Evolutionary conservation across 371 early-diverging fungal genomes (phyloP), one percentile per base, ranked within the genome.

Genomic region (Massospora cicadina): DNA sequence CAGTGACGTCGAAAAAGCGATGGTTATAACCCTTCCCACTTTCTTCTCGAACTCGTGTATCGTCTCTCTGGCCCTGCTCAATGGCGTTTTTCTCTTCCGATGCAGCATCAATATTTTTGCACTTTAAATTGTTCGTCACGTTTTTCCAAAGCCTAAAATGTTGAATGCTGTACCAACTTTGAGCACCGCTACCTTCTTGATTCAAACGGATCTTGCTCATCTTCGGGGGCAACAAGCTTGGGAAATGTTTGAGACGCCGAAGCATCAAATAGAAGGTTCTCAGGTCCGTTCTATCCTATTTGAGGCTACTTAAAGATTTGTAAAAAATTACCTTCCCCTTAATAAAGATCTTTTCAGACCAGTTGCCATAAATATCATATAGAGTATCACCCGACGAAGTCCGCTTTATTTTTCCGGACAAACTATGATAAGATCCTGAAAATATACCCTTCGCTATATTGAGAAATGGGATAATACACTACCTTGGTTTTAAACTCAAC

Each of bases 401-500:
- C 43, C 81, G 75, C 64, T 85, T 88, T 69, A 96, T 88, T 68
- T 88, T 88, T 65, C 91, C 96, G 13, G 73, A 69, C 17, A 95
- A 80, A 33, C 85, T 77, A 71, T 94, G 91, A 72, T 88, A 88
- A 21, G 81, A 69, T 2, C 92, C 93, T 1, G 80, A 74, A 67
- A 93, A 91, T 69, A 83, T 87, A 0, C 93, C 93, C 84, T 89
- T 64, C 27, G 67, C 65, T 73, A 63, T 71, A 65, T 53, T 68
- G 57, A 29, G 64, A 23, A 33, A 26, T 58, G 58, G 43, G 17
- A 27, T n/a, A 27, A 33, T 65, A 28, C n/a, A 60, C n/a, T 76
- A 89, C 95, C 83, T 93, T 91, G 64, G 88, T 86, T 73, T 90
- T 89, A 72, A 95, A 96, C 60, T 95, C 95, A 28, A 94, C 73